These are phyloP conservation scores for Phaeosphaeriaceae sp. DNA, from an alignment of 2,329 filamentous ascomycete genomes.

Conservation along the genomic window DNA sequence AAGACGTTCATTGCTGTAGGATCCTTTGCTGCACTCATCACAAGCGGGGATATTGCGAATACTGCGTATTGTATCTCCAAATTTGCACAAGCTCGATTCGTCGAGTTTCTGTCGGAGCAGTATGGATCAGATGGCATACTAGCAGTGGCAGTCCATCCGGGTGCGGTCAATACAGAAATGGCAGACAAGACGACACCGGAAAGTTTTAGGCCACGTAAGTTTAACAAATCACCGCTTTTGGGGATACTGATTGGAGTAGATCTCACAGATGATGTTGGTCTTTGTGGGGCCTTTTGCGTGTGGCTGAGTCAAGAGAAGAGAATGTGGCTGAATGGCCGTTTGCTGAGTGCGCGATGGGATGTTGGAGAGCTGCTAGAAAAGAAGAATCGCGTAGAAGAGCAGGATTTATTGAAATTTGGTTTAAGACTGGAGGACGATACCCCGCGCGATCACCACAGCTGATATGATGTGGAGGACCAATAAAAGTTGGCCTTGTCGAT, in stretches of 20 bases:
- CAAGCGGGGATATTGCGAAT: slow-evolving; percentile 51
- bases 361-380: slow-evolving; percentile 33
- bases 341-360: slow-evolving; percentile 41
- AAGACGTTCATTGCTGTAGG: slow-evolving; percentile 36
- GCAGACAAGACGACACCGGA: slow-evolving; percentile 30
- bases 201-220: slow-evolving; percentile 33
- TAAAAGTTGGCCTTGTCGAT: not conserved
- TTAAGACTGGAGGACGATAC: slow-evolving; percentile 21
- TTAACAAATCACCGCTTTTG: not conserved
- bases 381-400: slow-evolving; percentile 25
- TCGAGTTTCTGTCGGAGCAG: slow-evolving; percentile 36
- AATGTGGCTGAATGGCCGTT: slow-evolving; percentile 40
- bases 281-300: slow-evolving; percentile 43
- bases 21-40: slow-evolving; percentile 44
- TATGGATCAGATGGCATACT: slow-evolving; percentile 30
- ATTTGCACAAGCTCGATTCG: slow-evolving; percentile 35
- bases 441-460: not conserved
- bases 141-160: slow-evolving; percentile 39
- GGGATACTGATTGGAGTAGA: slow-evolving; percentile 16
- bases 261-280: slow-evolving; percentile 34
- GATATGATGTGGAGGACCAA: not conserved
- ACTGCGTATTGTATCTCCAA: slow-evolving; percentile 40
- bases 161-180: slow-evolving; percentile 40
- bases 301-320: slow-evolving; percentile 40
- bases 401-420: slow-evolving; percentile 39